Conservation (phyloP, 306 rosid species). For the Ziziphus jujuba region DNA sequence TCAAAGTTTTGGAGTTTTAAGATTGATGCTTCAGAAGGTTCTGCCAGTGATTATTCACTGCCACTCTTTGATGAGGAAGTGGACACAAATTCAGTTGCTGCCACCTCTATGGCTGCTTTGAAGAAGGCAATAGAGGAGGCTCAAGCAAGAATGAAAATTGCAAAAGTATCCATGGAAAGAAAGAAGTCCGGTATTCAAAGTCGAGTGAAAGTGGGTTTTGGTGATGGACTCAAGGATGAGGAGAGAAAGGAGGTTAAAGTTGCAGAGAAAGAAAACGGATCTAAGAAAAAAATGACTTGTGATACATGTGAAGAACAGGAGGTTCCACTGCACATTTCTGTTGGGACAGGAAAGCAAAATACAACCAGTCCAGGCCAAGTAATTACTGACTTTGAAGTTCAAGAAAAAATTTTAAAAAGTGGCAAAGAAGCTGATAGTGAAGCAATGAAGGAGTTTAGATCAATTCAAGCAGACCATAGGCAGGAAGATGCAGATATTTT, state of each 20-base stretch:
- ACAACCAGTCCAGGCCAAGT: constrained; percentile 30
- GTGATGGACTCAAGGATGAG: constrained; percentile 38
- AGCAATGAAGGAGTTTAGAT: constrained; percentile 29
- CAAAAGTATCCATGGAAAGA: constrained; percentile 71
- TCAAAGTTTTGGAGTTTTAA: constrained; percentile 31
- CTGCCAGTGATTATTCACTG: constrained; percentile 45
- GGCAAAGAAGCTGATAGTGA: constrained; percentile 37
- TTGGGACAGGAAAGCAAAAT: constrained; percentile 36
- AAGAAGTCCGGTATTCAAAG: constrained; percentile 64
- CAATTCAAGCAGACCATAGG: constrained; percentile 34
- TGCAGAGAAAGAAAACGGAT: constrained; percentile 30
- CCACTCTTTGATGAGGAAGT: constrained; percentile 59
- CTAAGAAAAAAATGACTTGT: constrained; percentile 38
- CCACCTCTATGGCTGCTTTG: constrained; percentile 84
- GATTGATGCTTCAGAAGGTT: constrained; percentile 33
- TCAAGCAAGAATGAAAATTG: constrained; percentile 68
- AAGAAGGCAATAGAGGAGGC: constrained; percentile 94
- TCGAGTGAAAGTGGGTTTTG: constrained; percentile 42
- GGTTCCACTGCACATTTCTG: constrained; percentile 32
- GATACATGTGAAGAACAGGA: constrained; percentile 38
- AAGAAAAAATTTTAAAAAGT: constrained; percentile 13
- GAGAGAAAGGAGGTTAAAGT: constrained; percentile 31
- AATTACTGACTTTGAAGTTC: constrained; percentile 32
- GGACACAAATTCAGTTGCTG: constrained; percentile 75
- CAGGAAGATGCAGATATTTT: constrained; percentile 38